Conservation (phyloP, 768 basidiomycete species). For the Symmetrospora coprosmae region DNA sequence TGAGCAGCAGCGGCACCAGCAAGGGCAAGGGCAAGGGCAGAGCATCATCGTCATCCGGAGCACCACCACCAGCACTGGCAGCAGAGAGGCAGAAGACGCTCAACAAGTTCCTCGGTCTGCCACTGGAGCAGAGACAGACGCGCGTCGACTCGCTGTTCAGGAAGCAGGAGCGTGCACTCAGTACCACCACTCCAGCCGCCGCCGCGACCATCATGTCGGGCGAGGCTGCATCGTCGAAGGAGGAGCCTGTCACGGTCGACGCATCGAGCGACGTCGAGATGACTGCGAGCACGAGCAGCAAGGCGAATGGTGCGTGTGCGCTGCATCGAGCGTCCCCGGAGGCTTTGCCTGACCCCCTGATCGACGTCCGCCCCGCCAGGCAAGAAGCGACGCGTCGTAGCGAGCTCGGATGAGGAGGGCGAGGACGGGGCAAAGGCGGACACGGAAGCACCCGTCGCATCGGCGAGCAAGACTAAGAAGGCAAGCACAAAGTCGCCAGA, state of each 20-base stretch:
- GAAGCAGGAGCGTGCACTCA: constrained; percentile 1
- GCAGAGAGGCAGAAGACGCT: constrained; percentile 20
- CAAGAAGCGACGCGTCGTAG: constrained; percentile 22
- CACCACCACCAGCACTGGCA: not conserved
- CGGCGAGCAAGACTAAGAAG: not conserved
- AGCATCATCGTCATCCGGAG: too few species aligned
- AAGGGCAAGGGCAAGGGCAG: not conserved
- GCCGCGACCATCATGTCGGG: not conserved
- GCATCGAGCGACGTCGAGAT: not conserved
- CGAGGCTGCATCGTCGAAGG: not conserved
- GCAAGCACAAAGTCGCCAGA: not conserved
- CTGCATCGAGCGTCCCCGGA: not conserved
- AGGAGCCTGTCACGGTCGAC: constrained; percentile 2
- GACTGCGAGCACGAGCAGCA: not conserved
- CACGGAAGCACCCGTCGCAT: not conserved
- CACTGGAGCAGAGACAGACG: constrained; percentile 12
- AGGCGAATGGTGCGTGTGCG: not conserved
- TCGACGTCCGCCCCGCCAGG: constrained; percentile 7
- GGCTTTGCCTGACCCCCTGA: not conserved
- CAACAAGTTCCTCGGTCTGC: constrained; percentile 19
- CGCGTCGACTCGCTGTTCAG: constrained; percentile 8
- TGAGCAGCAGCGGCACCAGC: constrained; percentile 10
- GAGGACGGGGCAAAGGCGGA: not conserved
- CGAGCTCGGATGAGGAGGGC: constrained; percentile 13
- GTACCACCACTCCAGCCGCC: not conserved